Evolutionary conservation across 768 basidiomycete genomes (phyloP).

Genomic region (Suillus cothurnatus): DNA sequence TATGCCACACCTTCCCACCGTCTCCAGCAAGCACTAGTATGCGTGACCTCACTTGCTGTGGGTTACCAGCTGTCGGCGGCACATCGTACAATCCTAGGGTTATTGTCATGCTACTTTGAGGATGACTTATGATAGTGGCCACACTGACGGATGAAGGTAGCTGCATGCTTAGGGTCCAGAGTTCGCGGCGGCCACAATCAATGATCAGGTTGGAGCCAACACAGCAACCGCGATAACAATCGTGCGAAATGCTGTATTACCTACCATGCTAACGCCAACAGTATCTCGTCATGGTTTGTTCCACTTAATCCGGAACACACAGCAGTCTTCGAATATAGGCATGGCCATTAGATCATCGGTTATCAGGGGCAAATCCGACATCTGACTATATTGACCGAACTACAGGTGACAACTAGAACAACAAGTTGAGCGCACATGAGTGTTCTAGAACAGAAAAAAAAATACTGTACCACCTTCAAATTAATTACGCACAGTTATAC

Average conservation of each 20-base stretch:
- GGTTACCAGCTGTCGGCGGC: not conserved
- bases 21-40: not conserved
- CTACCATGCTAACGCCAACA: not conserved
- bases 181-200: not conserved
- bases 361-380: not conserved
- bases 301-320: not conserved
- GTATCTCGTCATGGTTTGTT: not conserved
- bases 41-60: not conserved
- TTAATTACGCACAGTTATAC: constrained; percentile 1
- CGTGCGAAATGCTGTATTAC: not conserved
- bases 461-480: constrained; percentile 9
- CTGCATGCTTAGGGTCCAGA: not conserved
- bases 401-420: constrained; percentile 10
- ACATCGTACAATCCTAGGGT: not conserved
- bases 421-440: constrained; percentile 6
- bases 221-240: not conserved
- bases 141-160: not conserved
- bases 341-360: not conserved
- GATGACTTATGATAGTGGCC: not conserved
- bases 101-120: not conserved
- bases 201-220: no score
- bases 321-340: not conserved
- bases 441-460: not conserved
- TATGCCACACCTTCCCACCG: not conserved
- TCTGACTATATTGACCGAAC: constrained; percentile 5